Conservation (phyloP, 768 basidiomycete species). For the Lentinula sp. region DNA sequence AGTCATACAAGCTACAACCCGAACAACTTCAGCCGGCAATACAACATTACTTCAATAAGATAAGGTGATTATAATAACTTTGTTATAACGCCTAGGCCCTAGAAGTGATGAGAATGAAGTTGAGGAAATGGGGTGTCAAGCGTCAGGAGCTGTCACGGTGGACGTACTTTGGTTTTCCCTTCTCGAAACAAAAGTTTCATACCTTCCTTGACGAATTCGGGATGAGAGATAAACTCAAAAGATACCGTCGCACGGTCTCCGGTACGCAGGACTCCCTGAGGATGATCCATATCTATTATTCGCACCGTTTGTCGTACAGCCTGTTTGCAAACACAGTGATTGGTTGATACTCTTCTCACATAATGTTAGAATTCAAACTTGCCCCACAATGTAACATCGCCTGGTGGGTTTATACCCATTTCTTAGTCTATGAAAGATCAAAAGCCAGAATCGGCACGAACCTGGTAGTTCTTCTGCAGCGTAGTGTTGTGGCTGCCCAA, state of each 20-base stretch:
- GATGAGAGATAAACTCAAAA: slow-evolving; percentile 90
- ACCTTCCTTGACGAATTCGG: slow-evolving; percentile 89
- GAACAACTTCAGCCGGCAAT: neutral
- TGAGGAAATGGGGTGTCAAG: neutral
- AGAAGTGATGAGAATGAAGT: slow-evolving; percentile 5
- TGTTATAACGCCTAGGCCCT: slow-evolving; percentile 80
- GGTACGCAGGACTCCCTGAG: slow-evolving; percentile 83
- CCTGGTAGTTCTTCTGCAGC: slow-evolving; percentile 88
- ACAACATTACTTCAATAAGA: neutral
- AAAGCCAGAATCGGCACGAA: slow-evolving; percentile 19
- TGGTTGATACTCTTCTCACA: neutral
- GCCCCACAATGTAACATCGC: slow-evolving; percentile 94
- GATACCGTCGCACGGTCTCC: slow-evolving; percentile 93
- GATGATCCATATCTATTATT: slow-evolving; percentile 87
- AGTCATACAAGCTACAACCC: neutral
- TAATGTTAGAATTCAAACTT: slow-evolving; percentile 16
- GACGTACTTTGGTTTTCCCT: slow-evolving; percentile 84
- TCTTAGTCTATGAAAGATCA: neutral
- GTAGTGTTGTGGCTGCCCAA: slow-evolving; percentile 79
- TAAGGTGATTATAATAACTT: slow-evolving; percentile 41
- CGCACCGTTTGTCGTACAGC: slow-evolving; percentile 89
- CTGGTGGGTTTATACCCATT: slow-evolving; percentile 21
- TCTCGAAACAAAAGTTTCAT: slow-evolving; percentile 93
- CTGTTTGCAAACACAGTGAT: slow-evolving; percentile 24
- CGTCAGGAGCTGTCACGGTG: slow-evolving; percentile 2